A percentile compares a stretch with the other conserved stretches of the same genome.
Conservation (phyloP, 495 filamentous ascomycete species). For the Aspergillus mulundensis region DNA sequence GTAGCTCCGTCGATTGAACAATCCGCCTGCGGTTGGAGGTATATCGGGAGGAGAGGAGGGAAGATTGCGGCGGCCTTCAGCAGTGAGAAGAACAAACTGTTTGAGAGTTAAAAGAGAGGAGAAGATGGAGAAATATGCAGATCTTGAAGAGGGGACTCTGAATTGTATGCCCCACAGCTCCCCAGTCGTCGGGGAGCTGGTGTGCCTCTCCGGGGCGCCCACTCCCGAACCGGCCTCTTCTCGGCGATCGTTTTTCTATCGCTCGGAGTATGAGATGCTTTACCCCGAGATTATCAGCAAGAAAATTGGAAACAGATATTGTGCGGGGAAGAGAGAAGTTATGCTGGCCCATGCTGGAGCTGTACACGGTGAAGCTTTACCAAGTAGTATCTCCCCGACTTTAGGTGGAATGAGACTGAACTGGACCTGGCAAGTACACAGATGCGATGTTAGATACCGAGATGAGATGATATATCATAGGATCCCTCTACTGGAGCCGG, state of each 20-base stretch:
- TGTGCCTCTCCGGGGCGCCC: conserved; percentile 22
- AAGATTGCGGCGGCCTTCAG: not conserved
- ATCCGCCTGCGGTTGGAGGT: not conserved
- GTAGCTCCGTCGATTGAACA: conserved; percentile 3
- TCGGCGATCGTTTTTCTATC: not conserved
- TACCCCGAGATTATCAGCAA: not conserved
- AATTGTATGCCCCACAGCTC: conserved; percentile 24
- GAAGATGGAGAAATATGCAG: conserved; percentile 14
- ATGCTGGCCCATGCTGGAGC: too few relatives aligned
- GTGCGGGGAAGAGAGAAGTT: not conserved
- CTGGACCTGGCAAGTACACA: too few relatives aligned
- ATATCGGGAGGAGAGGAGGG: not conserved
- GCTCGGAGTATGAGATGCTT: not conserved
- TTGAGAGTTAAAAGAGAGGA: not conserved
- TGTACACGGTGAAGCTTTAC: too few relatives aligned
- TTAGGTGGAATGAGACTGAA: too few relatives aligned
- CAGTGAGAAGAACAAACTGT: not conserved
- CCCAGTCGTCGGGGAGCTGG: conserved; percentile 29
- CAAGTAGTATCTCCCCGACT: too few relatives aligned
- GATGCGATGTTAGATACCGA: too few relatives aligned
- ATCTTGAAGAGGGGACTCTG: conserved; percentile 7
- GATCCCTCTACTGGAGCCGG: too few relatives aligned
- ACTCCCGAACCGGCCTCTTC: not conserved
- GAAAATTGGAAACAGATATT: not conserved
- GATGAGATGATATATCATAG: too few relatives aligned